Conservation (phyloP, 2,329 filamentous ascomycete species). For the Arachnopeziza araneosa region DNA sequence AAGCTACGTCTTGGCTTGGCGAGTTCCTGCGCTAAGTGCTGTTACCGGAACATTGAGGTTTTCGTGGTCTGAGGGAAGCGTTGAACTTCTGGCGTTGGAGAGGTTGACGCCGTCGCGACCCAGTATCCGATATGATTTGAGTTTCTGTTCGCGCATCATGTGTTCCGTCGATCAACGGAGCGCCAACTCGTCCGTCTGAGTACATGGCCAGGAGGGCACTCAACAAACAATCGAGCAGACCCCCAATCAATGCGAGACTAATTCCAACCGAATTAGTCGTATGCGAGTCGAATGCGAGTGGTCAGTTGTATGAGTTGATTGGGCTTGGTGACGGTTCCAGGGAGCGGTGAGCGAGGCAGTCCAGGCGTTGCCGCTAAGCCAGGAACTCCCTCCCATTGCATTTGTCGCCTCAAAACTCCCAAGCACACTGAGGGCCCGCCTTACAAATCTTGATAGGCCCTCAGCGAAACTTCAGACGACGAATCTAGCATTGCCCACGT, state of each 20-base stretch:
- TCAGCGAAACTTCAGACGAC: neutral
- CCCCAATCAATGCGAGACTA: neutral
- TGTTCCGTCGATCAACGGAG: no score
- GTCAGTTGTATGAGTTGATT: neutral
- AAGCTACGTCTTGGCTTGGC: slow-evolving; percentile 3
- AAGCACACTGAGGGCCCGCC: neutral
- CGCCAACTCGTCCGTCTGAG: no score
- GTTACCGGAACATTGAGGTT: neutral
- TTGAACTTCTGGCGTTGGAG: no score
- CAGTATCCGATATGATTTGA: no score
- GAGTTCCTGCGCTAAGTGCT: neutral
- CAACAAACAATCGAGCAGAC: no score
- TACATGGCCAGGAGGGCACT: no score
- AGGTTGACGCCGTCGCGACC: no score
- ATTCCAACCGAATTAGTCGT: neutral
- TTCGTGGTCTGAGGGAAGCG: neutral
- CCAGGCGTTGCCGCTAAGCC: neutral
- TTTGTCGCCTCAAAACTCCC: neutral
- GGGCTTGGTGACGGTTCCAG: neutral
- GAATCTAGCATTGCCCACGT: neutral
- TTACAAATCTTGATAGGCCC: neutral
- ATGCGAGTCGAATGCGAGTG: neutral
- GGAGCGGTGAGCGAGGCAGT: neutral
- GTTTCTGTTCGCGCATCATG: no score
- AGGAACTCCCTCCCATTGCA: neutral